Conservation (phyloP, 495 filamentous ascomycete species). For the Aspergillus campestris region DNA sequence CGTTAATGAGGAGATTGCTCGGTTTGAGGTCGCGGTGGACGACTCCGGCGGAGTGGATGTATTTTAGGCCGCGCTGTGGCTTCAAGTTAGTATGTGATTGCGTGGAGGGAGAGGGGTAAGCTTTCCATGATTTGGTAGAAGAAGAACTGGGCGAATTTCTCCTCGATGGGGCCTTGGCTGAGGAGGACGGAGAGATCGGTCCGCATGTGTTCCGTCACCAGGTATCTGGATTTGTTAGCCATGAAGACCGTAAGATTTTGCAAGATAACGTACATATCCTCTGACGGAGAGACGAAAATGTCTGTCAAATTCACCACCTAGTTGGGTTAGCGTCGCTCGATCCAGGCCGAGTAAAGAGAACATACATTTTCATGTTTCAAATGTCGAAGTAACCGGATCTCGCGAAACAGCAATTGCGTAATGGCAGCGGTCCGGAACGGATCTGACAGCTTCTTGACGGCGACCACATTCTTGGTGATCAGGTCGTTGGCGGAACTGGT, state of each 20-base stretch:
- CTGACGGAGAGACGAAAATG: slow-evolving; percentile 95
- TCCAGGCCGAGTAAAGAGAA: too few relatives aligned
- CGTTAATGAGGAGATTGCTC: slow-evolving; percentile 94
- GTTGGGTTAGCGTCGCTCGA: too few relatives aligned
- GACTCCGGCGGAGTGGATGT: slow-evolving; percentile 93
- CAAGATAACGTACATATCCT: slow-evolving; percentile 65
- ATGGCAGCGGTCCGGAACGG: too few relatives aligned
- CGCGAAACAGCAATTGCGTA: too few relatives aligned
- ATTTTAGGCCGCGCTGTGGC: slow-evolving; percentile 84
- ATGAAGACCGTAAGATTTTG: too few relatives aligned
- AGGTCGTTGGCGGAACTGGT: slow-evolving; percentile 86
- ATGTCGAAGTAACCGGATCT: slow-evolving; percentile 34
- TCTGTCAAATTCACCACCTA: slow-evolving; percentile 56
- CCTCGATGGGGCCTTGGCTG: slow-evolving; percentile 87
- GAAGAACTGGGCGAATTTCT: slow-evolving; percentile 98
- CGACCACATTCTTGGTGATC: slow-evolving; percentile 84
- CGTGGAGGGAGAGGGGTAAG: not conserved
- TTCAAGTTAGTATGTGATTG: slow-evolving; percentile 19
- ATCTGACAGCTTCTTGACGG: slow-evolving; percentile 93
- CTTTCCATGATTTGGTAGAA: slow-evolving; percentile 87
- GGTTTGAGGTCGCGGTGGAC: slow-evolving; percentile 94
- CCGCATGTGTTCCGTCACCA: slow-evolving; percentile 90
- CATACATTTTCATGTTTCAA: slow-evolving; percentile 84
- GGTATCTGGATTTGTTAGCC: slow-evolving; percentile 59
- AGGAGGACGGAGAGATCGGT: slow-evolving; percentile 90